Percentiles rank a stretch among this genome's conserved stretches.
Evolutionary conservation across 129 eudicot genomes (phyloP).

Genomic region (Helianthus tuberosus): DNA sequence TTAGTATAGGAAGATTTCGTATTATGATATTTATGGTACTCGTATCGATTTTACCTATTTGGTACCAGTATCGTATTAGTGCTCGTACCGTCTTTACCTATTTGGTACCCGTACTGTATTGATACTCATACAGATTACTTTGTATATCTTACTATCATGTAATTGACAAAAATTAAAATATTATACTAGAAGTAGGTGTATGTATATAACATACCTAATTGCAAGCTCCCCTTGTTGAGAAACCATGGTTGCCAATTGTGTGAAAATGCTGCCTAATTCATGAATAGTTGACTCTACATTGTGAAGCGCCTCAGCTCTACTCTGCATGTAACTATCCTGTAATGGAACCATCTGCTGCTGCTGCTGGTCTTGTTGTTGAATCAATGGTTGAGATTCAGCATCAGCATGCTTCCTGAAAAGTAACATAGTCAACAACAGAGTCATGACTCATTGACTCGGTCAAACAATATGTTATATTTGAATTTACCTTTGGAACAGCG

Average conservation of each 20-base stretch:
- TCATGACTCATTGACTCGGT: no score
- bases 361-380: slow-evolving; percentile 68
- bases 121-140: no score
- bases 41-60: no score
- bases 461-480: neutral
- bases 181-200: neutral
- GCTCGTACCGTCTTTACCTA: no score
- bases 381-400: slow-evolving; percentile 80
- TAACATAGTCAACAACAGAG: neutral
- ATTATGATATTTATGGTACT: no score
- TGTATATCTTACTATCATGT: neutral
- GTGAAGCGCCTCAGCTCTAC: slow-evolving; percentile 96
- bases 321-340: slow-evolving; percentile 90
- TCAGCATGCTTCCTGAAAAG: slow-evolving; percentile 62
- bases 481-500: slow-evolving; percentile 68
- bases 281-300: slow-evolving; percentile 91
- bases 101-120: no score
- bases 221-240: slow-evolving; percentile 97
- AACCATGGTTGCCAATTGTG: slow-evolving; percentile 93
- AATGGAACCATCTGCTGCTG: slow-evolving; percentile 71
- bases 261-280: slow-evolving; percentile 81
- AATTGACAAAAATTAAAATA: neutral
- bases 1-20: no score
- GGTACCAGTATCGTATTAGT: no score
- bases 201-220: slow-evolving; percentile 54